Conservation (phyloP, 1,284 basidiomycete species). For the Malassezia pachydermatis region DNA sequence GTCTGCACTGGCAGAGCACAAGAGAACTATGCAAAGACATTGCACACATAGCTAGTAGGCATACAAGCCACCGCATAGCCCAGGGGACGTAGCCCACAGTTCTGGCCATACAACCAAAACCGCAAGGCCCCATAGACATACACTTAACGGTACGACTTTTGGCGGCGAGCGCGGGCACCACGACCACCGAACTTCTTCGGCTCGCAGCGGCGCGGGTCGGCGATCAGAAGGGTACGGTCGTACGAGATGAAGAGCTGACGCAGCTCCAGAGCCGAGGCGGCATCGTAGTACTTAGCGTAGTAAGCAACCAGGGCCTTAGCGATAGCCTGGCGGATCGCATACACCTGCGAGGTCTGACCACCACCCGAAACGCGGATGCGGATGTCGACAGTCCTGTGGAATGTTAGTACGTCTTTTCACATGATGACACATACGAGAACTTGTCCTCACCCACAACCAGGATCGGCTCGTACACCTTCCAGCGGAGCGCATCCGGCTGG, state of each 20-base stretch:
- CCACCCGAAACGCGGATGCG: constrained; percentile 97
- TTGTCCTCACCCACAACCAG: constrained; percentile 48
- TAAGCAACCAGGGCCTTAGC: constrained; percentile 92
- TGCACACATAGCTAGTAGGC: constrained; percentile 3
- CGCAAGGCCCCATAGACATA: not conserved
- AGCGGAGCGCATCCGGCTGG: constrained; percentile 77
- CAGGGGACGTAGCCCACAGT: not conserved
- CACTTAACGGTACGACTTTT: constrained; percentile 54
- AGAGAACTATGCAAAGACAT: not conserved
- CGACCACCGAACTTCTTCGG: constrained; percentile 70
- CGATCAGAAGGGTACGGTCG: constrained; percentile 76
- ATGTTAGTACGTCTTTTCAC: not conserved
- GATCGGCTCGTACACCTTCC: constrained; percentile 84
- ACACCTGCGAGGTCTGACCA: constrained; percentile 97
- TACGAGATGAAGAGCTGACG: constrained; percentile 44
- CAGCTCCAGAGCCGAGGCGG: constrained; percentile 64
- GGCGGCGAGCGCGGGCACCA: constrained; percentile 48
- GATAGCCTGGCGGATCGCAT: constrained; percentile 98
- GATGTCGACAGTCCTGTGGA: constrained; percentile 62
- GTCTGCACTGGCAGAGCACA: constrained; percentile 5
- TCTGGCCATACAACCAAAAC: not conserved
- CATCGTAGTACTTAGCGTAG: constrained; percentile 98
- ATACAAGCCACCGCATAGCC: constrained; percentile 1
- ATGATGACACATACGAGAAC: constrained; percentile 40
- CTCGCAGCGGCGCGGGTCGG: constrained; percentile 96